Conservation (phyloP, 306 rosid species). For the Cucurbita ficifolia region DNA sequence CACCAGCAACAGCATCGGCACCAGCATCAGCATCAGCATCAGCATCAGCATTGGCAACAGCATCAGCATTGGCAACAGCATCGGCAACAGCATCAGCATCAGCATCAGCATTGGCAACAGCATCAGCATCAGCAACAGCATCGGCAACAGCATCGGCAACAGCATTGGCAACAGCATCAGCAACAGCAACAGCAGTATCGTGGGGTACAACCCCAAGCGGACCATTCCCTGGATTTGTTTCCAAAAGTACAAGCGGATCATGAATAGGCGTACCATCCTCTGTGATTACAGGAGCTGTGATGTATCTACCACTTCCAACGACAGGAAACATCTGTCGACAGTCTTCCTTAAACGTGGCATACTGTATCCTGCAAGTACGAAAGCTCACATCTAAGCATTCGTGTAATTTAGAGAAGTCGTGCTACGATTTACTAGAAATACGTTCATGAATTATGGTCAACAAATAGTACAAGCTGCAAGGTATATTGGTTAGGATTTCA, state of each 20-base stretch:
- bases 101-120: too few relatives aligned
- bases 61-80: too few relatives aligned
- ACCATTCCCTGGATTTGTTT: conserved; percentile 42
- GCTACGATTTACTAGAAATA: background rate
- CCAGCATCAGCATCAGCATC: too few relatives aligned
- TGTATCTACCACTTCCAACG: conserved; percentile 85
- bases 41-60: too few relatives aligned
- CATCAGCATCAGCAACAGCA: too few relatives aligned
- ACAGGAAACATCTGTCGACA: conserved; percentile 77
- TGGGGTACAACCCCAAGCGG: conserved; percentile 22
- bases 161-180: too few relatives aligned
- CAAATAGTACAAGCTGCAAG: too few relatives aligned
- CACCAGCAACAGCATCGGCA: too few relatives aligned
- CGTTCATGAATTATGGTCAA: too few relatives aligned
- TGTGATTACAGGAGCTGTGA: conserved; percentile 73
- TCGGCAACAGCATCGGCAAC: too few relatives aligned
- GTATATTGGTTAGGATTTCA: too few relatives aligned
- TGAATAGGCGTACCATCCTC: conserved; percentile 76
- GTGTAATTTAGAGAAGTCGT: background rate
- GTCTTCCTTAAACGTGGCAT: conserved; percentile 74
- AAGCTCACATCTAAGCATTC: background rate
- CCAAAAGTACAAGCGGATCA: conserved; percentile 58
- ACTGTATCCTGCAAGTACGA: conserved; percentile 43
- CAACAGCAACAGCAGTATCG: conserved; percentile 3
- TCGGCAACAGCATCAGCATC: too few relatives aligned